Percentiles rank a stretch among this genome's conserved stretches.
Evolutionary conservation across 352 stramenopile genomes (phyloP).

Genomic region (Labyrinthula sp.): DNA sequence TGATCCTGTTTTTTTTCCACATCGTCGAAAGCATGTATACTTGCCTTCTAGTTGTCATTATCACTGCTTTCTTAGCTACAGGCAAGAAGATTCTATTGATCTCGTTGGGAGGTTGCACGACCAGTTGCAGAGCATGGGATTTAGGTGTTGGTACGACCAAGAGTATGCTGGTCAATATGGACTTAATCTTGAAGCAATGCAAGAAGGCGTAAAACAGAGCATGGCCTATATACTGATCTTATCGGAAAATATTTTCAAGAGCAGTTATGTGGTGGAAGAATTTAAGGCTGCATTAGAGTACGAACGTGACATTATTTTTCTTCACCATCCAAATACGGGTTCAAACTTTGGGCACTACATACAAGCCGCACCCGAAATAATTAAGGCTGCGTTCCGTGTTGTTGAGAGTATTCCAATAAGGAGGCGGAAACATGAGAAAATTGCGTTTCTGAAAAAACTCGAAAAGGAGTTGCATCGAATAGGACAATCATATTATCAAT

Average conservation of each 20-base stretch:
- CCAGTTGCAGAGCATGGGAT: background rate
- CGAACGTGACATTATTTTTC: conserved; percentile 5
- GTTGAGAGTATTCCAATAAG: too few species aligned
- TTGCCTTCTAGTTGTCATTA: background rate
- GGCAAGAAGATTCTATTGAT: conserved; percentile 4
- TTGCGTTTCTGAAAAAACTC: too few species aligned
- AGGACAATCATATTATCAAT: too few species aligned
- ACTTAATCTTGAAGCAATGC: conserved; percentile 12
- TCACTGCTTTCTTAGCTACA: conserved; percentile 21
- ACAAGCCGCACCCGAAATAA: too few species aligned
- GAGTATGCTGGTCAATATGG: too few species aligned
- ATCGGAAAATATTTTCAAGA: conserved; percentile 13
- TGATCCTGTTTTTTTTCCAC: too few species aligned
- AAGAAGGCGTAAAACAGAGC: conserved; percentile 7
- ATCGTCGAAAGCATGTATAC: too few species aligned
- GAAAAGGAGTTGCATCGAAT: too few species aligned
- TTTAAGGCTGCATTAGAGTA: conserved; percentile 6
- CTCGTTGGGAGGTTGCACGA: conserved; percentile 3
- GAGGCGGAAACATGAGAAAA: too few species aligned
- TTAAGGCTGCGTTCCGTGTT: too few species aligned
- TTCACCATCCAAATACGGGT: conserved; percentile 13
- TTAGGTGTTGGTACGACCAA: conserved; percentile 20
- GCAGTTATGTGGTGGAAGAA: conserved; percentile 17
- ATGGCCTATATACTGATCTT: conserved; percentile 17
- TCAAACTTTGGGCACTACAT: too few species aligned